A percentile compares a stretch with the other conserved stretches of the same genome.
These are phyloP conservation scores for Phoenix dactylifera DNA, from an alignment of 176 grass and related monocot genomes.

Conservation along the genomic window DNA sequence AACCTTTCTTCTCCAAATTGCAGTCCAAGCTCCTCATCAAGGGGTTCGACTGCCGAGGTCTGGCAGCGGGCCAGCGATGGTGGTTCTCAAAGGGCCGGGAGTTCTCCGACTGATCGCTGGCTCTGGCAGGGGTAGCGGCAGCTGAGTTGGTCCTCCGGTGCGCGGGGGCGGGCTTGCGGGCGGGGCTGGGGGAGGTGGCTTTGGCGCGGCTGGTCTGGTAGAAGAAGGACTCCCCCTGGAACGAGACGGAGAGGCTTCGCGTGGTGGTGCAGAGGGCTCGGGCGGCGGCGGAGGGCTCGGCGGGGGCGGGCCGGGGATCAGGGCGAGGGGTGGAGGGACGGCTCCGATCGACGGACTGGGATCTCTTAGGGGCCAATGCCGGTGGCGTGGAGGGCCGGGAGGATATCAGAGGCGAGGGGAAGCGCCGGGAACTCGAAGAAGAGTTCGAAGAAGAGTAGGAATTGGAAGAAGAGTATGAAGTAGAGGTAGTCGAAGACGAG, in stretches of 20 bases:
- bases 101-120: slow-evolving; percentile 10
- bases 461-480: slow-evolving; percentile 24
- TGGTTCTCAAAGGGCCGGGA: slow-evolving; percentile 14
- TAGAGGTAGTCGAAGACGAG: slow-evolving; percentile 23
- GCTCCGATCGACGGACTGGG: slow-evolving; percentile 29
- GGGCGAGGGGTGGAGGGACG: slow-evolving; percentile 23
- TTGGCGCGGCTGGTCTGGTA: slow-evolving; percentile 41
- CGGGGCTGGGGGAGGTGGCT: slow-evolving; percentile 11
- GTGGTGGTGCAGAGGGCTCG: slow-evolving; percentile 24
- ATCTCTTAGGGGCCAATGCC: slow-evolving; percentile 24
- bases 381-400: slow-evolving; percentile 18
- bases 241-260: slow-evolving; percentile 40
- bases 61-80: no score
- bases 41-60: no score
- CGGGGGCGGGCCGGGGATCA: slow-evolving; percentile 13
- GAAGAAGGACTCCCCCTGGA: slow-evolving; percentile 46
- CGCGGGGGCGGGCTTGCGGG: slow-evolving; percentile 16
- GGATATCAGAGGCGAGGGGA: slow-evolving; percentile 29
- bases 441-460: slow-evolving; percentile 18
- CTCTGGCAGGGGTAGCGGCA: slow-evolving; percentile 7
- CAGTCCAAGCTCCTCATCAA: no score
- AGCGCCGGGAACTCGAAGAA: slow-evolving; percentile 21
- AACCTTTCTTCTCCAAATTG: no score
- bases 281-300: slow-evolving; percentile 16
- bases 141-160: slow-evolving; percentile 7